Evolutionary conservation across 352 stramenopile species (phyloP), one percentile per base, ranked within the genome.

Genomic region (Globisporangium barbulae): DNA sequence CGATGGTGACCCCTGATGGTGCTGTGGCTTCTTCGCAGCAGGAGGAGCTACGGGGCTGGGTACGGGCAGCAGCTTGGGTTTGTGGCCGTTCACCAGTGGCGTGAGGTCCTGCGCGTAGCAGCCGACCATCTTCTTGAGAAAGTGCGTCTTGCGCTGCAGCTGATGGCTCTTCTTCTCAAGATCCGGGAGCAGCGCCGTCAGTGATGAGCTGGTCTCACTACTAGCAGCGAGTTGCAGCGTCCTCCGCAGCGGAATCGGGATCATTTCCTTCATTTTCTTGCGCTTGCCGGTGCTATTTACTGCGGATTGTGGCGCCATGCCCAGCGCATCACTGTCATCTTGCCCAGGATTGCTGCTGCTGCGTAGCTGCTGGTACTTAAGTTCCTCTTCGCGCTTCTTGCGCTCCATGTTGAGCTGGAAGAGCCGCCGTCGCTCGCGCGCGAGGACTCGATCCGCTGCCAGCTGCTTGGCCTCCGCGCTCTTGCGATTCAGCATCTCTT

Each of bases 91-190:
- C 35, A 89, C 67, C 17, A 90, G 70, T 13, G 79, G 81, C 5
- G 79, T 79, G 15, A 90, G 65, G 45, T 90, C 81, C 53, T 90
- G 79, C 13, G 79, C 78, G 69, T 90, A 90, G 42, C 77, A 88
- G 21, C 59, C 71, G 57, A 79, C 62, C 58, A 74, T 75, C 49
- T 80, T 72, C 17, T 66, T 62, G 4, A 54, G 21, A 15, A 52
- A 59, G 37, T 50, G 53, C 25, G 33, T 55, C 45, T 71, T 75
- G 19, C 75, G 70, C 50, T 78, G 70, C 41, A 69, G 69, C 31
- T 72, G 17, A 15, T 25, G 25, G 13, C 6, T 56, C 30, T 56
- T 53, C 15, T 31, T 28, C 5, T 53, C 48, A 31, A 65, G 25
- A 17, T 42, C 45, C 13, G 53, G 63, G 7, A 63, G 33, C n/a